Evolutionary conservation across 176 grass and related monocot genomes (phyloP).

Genomic region (Carex pumila): DNA sequence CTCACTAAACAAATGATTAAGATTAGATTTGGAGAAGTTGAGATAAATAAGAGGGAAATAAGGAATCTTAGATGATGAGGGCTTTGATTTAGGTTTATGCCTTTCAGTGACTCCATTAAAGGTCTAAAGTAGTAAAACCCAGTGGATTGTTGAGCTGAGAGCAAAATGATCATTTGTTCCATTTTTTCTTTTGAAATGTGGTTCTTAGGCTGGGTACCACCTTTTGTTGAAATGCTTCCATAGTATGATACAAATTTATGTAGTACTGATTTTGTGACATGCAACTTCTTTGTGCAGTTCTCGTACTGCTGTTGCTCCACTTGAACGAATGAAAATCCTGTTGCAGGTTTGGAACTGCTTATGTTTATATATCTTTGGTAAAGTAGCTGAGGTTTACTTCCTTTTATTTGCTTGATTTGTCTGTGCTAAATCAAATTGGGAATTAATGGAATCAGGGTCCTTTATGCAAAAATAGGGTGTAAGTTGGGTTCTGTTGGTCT

Average conservation of each 20-base stretch:
- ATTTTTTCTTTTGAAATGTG: not conserved
- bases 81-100: not conserved
- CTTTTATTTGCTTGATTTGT: not conserved
- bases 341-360: constrained; percentile 55
- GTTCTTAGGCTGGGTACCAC: not conserved
- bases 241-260: not conserved
- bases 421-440: not conserved
- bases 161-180: not conserved
- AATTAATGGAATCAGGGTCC: not conserved
- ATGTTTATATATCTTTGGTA: not conserved
- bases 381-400: not conserved
- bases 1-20: not conserved
- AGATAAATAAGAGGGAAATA: not conserved
- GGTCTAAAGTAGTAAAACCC: not conserved
- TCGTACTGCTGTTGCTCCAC: constrained; percentile 96
- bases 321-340: constrained; percentile 91
- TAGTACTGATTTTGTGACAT: constrained; percentile 4
- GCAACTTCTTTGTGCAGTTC: constrained; percentile 43
- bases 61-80: not conserved
- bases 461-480: not conserved
- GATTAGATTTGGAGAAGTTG: not conserved
- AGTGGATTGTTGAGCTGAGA: not conserved
- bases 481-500: not conserved
- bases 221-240: not conserved
- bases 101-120: not conserved